Percentiles rank a stretch among this genome's conserved stretches.
Conservation (phyloP, 164 flowering plant genomes). For the Protea cynaroides region DNA sequence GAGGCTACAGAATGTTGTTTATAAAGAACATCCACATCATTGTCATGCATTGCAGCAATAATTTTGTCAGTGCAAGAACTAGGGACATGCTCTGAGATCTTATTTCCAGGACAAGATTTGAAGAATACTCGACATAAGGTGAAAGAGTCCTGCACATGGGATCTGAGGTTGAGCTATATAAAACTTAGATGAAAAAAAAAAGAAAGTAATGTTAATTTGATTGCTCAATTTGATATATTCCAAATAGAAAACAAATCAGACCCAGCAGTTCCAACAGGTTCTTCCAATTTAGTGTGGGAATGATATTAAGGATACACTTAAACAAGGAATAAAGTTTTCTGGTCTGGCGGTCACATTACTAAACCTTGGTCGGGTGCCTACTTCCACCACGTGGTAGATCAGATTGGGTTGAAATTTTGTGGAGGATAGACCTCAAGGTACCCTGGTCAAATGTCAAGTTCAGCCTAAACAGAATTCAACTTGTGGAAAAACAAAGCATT, state of each 20-base stretch:
- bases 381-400: too few species aligned
- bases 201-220: not conserved
- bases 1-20: slow-evolving; percentile 29
- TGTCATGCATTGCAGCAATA: slow-evolving; percentile 28
- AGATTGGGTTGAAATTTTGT: too few species aligned
- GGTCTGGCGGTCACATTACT: too few species aligned
- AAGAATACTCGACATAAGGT: slow-evolving; percentile 52
- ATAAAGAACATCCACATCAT: slow-evolving; percentile 18
- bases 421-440: too few species aligned
- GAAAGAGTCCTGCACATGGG: slow-evolving; percentile 39
- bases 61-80: slow-evolving; percentile 36
- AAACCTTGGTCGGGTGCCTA: too few species aligned
- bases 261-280: not conserved
- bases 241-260: not conserved
- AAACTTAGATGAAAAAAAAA: not conserved
- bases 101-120: slow-evolving; percentile 27
- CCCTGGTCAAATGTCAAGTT: too few species aligned
- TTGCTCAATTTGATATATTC: not conserved
- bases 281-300: not conserved
- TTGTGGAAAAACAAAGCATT: too few species aligned
- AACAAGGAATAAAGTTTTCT: not conserved
- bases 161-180: not conserved
- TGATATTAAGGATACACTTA: not conserved
- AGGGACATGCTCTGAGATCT: slow-evolving; percentile 25
- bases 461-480: too few species aligned